Evolutionary conservation across 257 asterid species (phyloP).

Genomic region (Buddleja alternifolia): DNA sequence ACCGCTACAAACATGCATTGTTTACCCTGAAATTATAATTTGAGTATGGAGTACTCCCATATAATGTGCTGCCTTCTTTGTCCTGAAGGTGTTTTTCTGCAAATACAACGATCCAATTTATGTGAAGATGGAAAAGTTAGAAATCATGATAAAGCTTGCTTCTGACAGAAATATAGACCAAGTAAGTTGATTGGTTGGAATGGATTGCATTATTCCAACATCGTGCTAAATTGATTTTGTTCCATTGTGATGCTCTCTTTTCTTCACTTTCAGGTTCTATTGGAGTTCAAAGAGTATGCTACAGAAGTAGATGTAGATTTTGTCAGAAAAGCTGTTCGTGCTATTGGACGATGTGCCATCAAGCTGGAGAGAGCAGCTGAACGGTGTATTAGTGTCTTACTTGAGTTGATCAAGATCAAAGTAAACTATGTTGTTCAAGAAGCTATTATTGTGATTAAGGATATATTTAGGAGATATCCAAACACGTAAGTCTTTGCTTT

Average conservation of each 20-base stretch:
- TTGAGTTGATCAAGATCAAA: conserved; percentile 98
- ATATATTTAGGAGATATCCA: conserved; percentile 98
- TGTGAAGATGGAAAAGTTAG: conserved; percentile 98
- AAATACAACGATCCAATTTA: conserved; percentile 98
- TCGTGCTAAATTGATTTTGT: conserved; percentile 19
- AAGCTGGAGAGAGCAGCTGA: conserved; percentile 99
- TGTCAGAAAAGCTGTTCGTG: conserved; percentile 99
- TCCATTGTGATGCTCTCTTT: conserved; percentile 23
- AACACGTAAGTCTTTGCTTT: conserved; percentile 74
- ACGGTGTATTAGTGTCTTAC: conserved; percentile 97
- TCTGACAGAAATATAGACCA: conserved; percentile 97
- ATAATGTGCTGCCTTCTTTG: conserved; percentile 26
- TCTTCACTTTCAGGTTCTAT: conserved; percentile 60
- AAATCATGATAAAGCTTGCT: conserved; percentile 99
- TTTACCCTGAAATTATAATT: conserved; percentile 20
- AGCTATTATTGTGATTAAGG: conserved; percentile 98
- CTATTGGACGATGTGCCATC: conserved; percentile 99
- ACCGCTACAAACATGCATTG: conserved; percentile 6
- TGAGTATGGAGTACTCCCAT: conserved; percentile 11
- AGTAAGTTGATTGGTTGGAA: conserved; percentile 49
- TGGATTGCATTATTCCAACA: conserved; percentile 2
- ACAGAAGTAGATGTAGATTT: conserved; percentile 99
- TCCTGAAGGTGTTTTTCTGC: conserved; percentile 88
- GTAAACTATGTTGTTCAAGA: conserved; percentile 99
- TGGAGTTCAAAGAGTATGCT: conserved; percentile 99